Base-by-base conservation (phyloP, 345 rosid species). In the Kernera saxatilis region DNA sequence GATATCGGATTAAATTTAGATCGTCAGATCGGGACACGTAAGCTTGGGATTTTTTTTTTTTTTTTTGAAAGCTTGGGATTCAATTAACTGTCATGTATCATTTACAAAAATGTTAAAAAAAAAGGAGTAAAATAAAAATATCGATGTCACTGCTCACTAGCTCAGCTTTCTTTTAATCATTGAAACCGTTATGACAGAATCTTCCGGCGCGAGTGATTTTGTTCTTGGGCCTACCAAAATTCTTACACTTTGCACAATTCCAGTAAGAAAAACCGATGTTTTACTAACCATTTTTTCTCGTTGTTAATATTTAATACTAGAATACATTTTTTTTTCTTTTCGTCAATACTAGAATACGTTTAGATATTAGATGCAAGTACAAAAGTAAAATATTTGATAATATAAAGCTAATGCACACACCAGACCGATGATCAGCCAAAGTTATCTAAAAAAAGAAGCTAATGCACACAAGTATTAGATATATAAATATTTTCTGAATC, bases 121-220 rank as follows among this genome's bases (percentile, higher is more conserved):
- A 6, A 58, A 10, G 37, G 4, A 27, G 25, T 33, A 25, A 33
- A 65, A n/a, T 9, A 36, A 35, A 40, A 10, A 45, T 18, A 29
- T 17, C 1, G 44, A 30, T 25, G 14, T 32, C 5, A 62, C 39
- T 62, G 15, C 30, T n/a, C n/a, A n/a, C n/a, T n/a, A n/a, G n/a
- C n/a, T 51, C 39, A 51, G 72, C n/a, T 53, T 53, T 43, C 18
- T 45, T 53, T 32, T 23, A 57, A 46, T 58, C 21, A 46, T 25
- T 46, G 30, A 29, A 36, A 61, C 69, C 69, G 75, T 61, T 60
- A 61, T 25, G 35, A 62, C 45, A 27, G 35, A 70, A 51, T 71
- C 35, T 51, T 61, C 74, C 54, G 54, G 69, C 54, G 41, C 22
- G 9, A 26, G 21, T 45, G 26, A 10, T 27, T 55, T 69, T 30